These are phyloP conservation scores for Boeremia lycopersici DNA, from an alignment of 2,329 filamentous ascomycete genomes.

Conservation along the genomic window DNA sequence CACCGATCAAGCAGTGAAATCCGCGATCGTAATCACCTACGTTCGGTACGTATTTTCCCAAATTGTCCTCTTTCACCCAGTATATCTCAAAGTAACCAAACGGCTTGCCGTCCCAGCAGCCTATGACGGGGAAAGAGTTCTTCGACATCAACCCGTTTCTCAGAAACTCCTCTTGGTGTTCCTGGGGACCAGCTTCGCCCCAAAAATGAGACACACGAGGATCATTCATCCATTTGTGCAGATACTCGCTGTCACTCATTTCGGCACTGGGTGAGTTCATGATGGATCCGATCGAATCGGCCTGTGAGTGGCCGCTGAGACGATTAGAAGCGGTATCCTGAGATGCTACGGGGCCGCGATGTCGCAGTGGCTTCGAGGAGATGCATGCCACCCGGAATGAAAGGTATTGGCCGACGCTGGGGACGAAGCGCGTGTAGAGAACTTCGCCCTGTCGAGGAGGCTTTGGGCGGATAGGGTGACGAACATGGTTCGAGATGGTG, in stretches of 20 bases:
- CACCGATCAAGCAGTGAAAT: conserved; percentile 85
- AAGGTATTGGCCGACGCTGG: conserved; percentile 80
- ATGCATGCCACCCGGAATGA: conserved; percentile 85
- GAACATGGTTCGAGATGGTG: conserved; percentile 74
- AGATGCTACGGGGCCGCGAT: conserved; percentile 62
- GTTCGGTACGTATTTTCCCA: conserved; percentile 71
- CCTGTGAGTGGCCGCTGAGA: conserved; percentile 51
- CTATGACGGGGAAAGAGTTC: conserved; percentile 89
- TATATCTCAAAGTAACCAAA: conserved; percentile 99
- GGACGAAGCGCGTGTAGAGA: conserved; percentile 88
- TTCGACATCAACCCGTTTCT: conserved; percentile 65
- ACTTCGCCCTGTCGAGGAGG: conserved; percentile 88
- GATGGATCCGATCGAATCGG: conserved; percentile 54
- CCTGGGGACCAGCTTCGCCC: conserved; percentile 67
- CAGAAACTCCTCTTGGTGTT: conserved; percentile 71
- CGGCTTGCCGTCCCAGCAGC: conserved; percentile 90
- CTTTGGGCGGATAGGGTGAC: conserved; percentile 86
- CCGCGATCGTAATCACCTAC: conserved; percentile 85
- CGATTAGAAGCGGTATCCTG: conserved; percentile 27
- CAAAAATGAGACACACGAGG: conserved; percentile 85
- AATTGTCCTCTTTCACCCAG: conserved; percentile 90
- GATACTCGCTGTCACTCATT: conserved; percentile 67
- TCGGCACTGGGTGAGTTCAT: conserved; percentile 35
- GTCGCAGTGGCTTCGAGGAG: conserved; percentile 66
- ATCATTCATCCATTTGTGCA: conserved; percentile 88